phyloP scores from a whole-genome alignment of 164 flowering plant species.

The Houttuynia cordata region DNA sequence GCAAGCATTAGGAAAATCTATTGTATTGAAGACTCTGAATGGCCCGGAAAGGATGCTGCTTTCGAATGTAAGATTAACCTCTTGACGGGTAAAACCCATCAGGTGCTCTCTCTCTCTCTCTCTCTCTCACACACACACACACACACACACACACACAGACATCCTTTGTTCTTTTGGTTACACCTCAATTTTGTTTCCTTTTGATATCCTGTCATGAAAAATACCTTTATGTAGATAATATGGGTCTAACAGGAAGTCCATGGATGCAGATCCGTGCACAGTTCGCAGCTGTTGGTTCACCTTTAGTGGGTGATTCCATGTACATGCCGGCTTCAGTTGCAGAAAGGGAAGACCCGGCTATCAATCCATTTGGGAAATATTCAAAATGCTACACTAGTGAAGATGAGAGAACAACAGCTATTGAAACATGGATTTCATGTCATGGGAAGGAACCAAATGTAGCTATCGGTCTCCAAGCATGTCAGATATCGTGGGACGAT shows the following conservation, averaged over 20 bases:
- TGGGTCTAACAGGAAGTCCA: not conserved
- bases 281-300: constrained; percentile 82
- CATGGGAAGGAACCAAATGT: constrained; percentile 89
- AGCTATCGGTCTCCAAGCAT: constrained; percentile 94
- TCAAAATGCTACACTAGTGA: constrained; percentile 24
- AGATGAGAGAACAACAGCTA: constrained; percentile 29
- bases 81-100: constrained; percentile 90
- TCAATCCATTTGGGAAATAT: constrained; percentile 56
- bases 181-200: not conserved
- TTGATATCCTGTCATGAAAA: not conserved
- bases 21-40: constrained; percentile 55
- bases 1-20: constrained; percentile 33
- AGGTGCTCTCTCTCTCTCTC: constrained; percentile 30
- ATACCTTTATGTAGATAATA: too few species aligned
- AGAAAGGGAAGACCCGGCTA: constrained; percentile 42
- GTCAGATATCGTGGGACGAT: constrained; percentile 88
- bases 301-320: constrained; percentile 90
- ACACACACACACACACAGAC: not conserved
- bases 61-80: constrained; percentile 87
- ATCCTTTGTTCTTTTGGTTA: too few species aligned
- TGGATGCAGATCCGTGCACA: constrained; percentile 80
- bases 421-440: constrained; percentile 51
- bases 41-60: constrained; percentile 66
- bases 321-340: constrained; percentile 82
- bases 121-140: not conserved